Evolutionary conservation across 441 rosid genomes (phyloP).

Genomic region (Populus hybrid): DNA sequence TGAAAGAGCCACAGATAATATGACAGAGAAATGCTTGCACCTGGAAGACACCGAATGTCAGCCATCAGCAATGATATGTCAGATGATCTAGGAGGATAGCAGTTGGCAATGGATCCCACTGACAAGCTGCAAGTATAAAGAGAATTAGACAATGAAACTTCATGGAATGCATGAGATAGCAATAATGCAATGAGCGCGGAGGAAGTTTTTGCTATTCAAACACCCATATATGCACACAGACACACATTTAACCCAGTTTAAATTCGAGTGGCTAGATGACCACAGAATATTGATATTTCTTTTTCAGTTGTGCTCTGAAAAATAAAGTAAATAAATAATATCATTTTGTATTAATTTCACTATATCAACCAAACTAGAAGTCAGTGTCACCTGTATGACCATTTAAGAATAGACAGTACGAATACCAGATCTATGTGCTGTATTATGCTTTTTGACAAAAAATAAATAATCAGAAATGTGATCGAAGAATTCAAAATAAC

Average conservation of each 20-base stretch:
- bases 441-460: neutral
- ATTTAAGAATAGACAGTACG: neutral
- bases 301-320: neutral
- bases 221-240: neutral
- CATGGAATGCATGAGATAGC: constrained; percentile 1
- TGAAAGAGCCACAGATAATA: constrained; percentile 18
- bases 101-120: constrained; percentile 77
- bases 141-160: constrained; percentile 15
- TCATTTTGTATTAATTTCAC: neutral
- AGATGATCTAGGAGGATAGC: constrained; percentile 62
- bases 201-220: neutral
- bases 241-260: neutral
- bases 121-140: constrained; percentile 56
- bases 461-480: neutral
- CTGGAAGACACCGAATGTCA: constrained; percentile 94
- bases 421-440: neutral
- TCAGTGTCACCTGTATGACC: neutral
- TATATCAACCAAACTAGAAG: neutral
- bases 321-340: neutral
- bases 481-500: neutral
- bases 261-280: neutral
- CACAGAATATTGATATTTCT: neutral
- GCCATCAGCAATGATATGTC: constrained; percentile 74
- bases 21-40: constrained; percentile 41
- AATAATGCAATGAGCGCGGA: neutral